These are phyloP conservation scores for Scheffersomyces insectosa DNA, from an alignment of 1,139 yeast species.

Conservation along the genomic window DNA sequence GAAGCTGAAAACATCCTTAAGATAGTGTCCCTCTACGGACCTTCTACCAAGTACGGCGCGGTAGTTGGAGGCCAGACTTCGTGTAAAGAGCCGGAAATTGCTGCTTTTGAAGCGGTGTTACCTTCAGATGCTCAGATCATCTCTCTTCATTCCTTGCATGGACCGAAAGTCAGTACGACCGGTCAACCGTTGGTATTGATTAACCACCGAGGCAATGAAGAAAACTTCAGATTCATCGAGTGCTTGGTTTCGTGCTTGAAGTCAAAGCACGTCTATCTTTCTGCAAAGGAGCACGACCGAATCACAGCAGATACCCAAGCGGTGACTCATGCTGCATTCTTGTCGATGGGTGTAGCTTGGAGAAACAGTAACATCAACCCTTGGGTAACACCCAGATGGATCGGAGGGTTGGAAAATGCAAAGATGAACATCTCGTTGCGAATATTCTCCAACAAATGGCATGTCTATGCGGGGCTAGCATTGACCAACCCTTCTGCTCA, in stretches of 20 bases:
- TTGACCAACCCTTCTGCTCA: slow-evolving; percentile 96
- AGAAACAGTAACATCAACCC: slow-evolving; percentile 80
- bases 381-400: slow-evolving; percentile 86
- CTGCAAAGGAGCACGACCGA: slow-evolving; percentile 85
- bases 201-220: slow-evolving; percentile 65
- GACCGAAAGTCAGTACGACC: slow-evolving; percentile 83
- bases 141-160: slow-evolving; percentile 89
- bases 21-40: slow-evolving; percentile 77
- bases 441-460: slow-evolving; percentile 94
- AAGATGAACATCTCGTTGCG: slow-evolving; percentile 90
- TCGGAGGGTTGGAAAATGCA: slow-evolving; percentile 94
- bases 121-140: slow-evolving; percentile 83
- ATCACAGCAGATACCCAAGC: slow-evolving; percentile 99
- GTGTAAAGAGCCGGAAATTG: slow-evolving; percentile 87
- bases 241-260: slow-evolving; percentile 67
- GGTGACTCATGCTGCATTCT: slow-evolving; percentile 95
- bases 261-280: slow-evolving; percentile 74
- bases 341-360: slow-evolving; percentile 98
- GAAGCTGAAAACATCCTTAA: slow-evolving; percentile 80
- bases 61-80: slow-evolving; percentile 98
- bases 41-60: slow-evolving; percentile 82
- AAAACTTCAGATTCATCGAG: slow-evolving; percentile 61
- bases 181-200: slow-evolving; percentile 93
- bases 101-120: slow-evolving; percentile 73
- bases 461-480: slow-evolving; percentile 96